Percentiles rank a stretch among this genome's conserved stretches.
Conservation (phyloP, 169 alveolate genomes). For the Amoebophrya sp. region DNA sequence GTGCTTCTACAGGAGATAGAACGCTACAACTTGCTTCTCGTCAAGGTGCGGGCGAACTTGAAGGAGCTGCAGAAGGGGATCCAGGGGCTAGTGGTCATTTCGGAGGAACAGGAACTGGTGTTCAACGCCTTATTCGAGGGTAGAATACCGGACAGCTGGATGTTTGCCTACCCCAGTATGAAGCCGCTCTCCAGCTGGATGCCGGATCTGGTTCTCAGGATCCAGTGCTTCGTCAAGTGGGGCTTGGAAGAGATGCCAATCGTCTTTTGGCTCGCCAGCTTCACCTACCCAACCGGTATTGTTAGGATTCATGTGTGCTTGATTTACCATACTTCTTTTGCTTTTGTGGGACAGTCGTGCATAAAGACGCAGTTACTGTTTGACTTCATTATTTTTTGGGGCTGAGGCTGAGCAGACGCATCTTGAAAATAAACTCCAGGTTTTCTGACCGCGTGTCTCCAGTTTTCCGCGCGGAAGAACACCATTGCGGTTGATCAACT, state of each 20-base stretch:
- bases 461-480: constrained; percentile 68
- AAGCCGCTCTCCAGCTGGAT: constrained; percentile 83
- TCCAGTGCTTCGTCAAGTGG: constrained; percentile 72
- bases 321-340: too few species aligned
- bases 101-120: constrained; percentile 76
- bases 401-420: too few species aligned
- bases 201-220: constrained; percentile 68
- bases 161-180: constrained; percentile 56
- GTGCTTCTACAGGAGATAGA: constrained; percentile 82
- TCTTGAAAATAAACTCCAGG: too few species aligned
- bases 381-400: too few species aligned
- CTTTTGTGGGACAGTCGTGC: too few species aligned
- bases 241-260: constrained; percentile 61
- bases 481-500: constrained; percentile 74
- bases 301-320: too few species aligned
- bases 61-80: constrained; percentile 71
- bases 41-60: constrained; percentile 61
- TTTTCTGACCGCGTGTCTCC: constrained; percentile 82
- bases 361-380: too few species aligned
- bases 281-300: constrained; percentile 77
- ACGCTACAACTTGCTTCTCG: constrained; percentile 74
- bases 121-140: constrained; percentile 67
- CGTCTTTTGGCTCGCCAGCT: constrained; percentile 82
- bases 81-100: constrained; percentile 75
- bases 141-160: constrained; percentile 78